Conservation (phyloP, 2,329 filamentous ascomycete species). For the Albophoma yamanashiensis region DNA sequence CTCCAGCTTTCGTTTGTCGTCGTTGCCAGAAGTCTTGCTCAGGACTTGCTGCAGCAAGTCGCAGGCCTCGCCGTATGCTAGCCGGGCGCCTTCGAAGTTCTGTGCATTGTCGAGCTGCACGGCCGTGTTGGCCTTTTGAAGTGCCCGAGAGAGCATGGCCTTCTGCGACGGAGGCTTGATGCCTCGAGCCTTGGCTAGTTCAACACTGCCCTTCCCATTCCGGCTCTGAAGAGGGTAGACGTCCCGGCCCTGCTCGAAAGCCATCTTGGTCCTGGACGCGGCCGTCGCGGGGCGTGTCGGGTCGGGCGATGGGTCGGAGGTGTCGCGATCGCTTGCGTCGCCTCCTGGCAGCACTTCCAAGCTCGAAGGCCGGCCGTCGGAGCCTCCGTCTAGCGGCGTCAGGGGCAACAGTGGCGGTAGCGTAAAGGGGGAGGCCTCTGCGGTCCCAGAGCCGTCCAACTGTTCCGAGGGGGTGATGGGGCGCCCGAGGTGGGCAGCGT, state of each 20-base stretch:
- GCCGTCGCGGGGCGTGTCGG: conserved; percentile 5
- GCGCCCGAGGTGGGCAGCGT: not conserved
- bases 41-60: conserved; percentile 81
- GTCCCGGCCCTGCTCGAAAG: conserved; percentile 19
- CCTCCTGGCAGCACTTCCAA: conserved; percentile 3
- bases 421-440: conserved; percentile 2
- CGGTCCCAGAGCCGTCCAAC: not conserved
- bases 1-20: conserved; percentile 83
- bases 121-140: conserved; percentile 92
- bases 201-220: conserved; percentile 21
- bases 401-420: conserved; percentile 15
- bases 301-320: conserved; percentile 6
- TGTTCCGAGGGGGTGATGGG: not conserved
- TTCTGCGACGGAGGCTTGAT: conserved; percentile 65
- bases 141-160: conserved; percentile 88
- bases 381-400: conserved; percentile 10
- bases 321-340: conserved; percentile 5
- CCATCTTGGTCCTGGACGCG: conserved; percentile 13
- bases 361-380: conserved; percentile 2
- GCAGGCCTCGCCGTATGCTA: conserved; percentile 87
- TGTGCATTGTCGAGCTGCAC: conserved; percentile 93
- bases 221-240: conserved; percentile 16
- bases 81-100: conserved; percentile 83
- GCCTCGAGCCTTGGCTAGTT: conserved; percentile 14
- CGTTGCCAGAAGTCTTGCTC: conserved; percentile 68